These are phyloP conservation scores for Metarhizium guizhouense DNA, from an alignment of 2,329 filamentous ascomycete species.

Conservation along the genomic window DNA sequence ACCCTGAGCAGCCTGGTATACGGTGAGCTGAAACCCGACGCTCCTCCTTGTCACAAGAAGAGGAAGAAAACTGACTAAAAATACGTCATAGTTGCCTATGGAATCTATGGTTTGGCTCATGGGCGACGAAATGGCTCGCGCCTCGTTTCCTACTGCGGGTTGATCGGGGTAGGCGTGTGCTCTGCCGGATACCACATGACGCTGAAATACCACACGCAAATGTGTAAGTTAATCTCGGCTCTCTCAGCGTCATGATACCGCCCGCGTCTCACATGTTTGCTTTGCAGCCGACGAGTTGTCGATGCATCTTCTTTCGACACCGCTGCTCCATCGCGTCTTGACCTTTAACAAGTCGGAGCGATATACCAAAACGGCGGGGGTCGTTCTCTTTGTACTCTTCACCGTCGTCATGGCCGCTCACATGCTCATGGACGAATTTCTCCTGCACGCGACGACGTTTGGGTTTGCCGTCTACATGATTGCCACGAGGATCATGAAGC, in stretches of 20 bases:
- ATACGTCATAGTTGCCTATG: slow-evolving; percentile 24
- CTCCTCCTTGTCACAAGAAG: neutral
- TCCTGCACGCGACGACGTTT: slow-evolving; percentile 28
- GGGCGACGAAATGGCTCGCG: slow-evolving; percentile 15
- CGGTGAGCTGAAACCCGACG: slow-evolving; percentile 11
- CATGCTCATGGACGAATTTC: slow-evolving; percentile 33
- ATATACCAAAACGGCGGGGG: slow-evolving; percentile 14
- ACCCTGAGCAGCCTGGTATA: slow-evolving; percentile 31
- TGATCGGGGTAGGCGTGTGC: slow-evolving; percentile 26
- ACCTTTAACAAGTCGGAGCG: slow-evolving; percentile 21
- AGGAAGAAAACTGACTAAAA: slow-evolving; percentile 1
- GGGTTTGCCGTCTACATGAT: slow-evolving; percentile 26
- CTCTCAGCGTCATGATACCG: neutral
- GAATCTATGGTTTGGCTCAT: slow-evolving; percentile 26
- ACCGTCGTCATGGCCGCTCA: slow-evolving; percentile 29
- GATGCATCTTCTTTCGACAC: slow-evolving; percentile 33
- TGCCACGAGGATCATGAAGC: slow-evolving; percentile 16
- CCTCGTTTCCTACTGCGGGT: slow-evolving; percentile 25
- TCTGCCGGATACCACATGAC: slow-evolving; percentile 26
- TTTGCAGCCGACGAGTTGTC: slow-evolving; percentile 27
- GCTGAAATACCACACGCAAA: slow-evolving; percentile 25
- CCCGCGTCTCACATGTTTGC: neutral
- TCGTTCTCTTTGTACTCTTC: slow-evolving; percentile 14
- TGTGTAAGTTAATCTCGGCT: slow-evolving; percentile 18
- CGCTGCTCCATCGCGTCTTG: slow-evolving; percentile 30